phyloP scores from a whole-genome alignment of 1,284 basidiomycete genomes.

The Moniliophthora roreri region DNA sequence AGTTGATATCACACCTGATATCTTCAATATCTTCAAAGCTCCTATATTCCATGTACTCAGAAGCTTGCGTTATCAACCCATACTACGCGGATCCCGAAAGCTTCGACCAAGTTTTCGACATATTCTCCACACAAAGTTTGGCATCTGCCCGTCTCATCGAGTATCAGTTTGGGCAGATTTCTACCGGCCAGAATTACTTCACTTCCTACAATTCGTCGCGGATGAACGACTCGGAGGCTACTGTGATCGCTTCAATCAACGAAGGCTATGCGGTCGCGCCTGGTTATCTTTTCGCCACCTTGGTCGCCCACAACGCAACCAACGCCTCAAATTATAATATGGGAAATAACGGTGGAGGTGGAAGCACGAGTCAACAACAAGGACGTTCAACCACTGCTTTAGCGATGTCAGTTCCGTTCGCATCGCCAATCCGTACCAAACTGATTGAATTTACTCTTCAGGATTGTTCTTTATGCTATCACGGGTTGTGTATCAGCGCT shows the following conservation, averaged over 20 bases:
- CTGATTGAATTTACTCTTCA: conserved; percentile 24
- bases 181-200: conserved; percentile 52
- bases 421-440: conserved; percentile 10
- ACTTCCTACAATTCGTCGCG: conserved; percentile 56
- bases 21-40: conserved; percentile 42
- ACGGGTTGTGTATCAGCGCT: conserved; percentile 83
- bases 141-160: conserved; percentile 57
- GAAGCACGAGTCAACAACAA: conserved; percentile 15
- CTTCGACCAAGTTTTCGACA: conserved; percentile 77
- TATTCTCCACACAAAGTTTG: conserved; percentile 66
- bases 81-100: conserved; percentile 65
- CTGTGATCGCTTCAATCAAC: conserved; percentile 51
- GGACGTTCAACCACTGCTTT: conserved; percentile 55
- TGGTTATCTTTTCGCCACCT: conserved; percentile 67
- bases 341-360: conserved; percentile 10
- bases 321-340: conserved; percentile 24
- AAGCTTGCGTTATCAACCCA: conserved; percentile 73
- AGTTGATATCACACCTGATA: background rate
- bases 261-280: conserved; percentile 39
- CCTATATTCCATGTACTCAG: conserved; percentile 71
- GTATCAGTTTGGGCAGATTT: conserved; percentile 56
- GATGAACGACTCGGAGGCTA: conserved; percentile 51
- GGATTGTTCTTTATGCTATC: conserved; percentile 86
- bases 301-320: conserved; percentile 68
- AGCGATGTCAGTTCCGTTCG: conserved; percentile 58